Evolutionary conservation across 768 basidiomycete genomes (phyloP).

Genomic region (Candolleomyces aberdarensis): DNA sequence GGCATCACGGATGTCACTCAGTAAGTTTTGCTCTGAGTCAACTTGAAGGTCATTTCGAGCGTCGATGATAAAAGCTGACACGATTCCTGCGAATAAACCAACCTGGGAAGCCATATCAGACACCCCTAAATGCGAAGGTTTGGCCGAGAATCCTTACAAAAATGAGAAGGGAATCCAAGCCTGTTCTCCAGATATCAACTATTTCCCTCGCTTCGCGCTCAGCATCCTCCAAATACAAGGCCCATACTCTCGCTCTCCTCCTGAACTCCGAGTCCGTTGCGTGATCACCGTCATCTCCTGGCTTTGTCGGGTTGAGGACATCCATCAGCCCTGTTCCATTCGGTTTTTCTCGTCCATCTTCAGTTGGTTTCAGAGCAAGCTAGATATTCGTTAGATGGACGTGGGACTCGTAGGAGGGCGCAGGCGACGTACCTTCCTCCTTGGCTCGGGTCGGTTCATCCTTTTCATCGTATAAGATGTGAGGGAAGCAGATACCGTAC

Average conservation of each 20-base stretch:
- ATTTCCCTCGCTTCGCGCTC: not conserved
- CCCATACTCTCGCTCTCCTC: slow-evolving; percentile 1
- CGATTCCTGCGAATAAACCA: slow-evolving; percentile 20
- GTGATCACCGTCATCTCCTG: too few relatives aligned
- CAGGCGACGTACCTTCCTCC: too few relatives aligned
- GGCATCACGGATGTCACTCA: slow-evolving; percentile 4
- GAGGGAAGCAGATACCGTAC: too few relatives aligned
- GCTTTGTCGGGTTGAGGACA: too few relatives aligned
- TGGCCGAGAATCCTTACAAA: not conserved
- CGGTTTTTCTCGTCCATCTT: too few relatives aligned
- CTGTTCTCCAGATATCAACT: slow-evolving; percentile 1
- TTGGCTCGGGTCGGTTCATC: too few relatives aligned
- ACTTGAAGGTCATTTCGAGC: slow-evolving; percentile 12
- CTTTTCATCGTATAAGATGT: too few relatives aligned
- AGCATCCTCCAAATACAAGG: slow-evolving; percentile 3
- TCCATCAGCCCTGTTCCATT: too few relatives aligned
- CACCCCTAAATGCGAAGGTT: not conserved
- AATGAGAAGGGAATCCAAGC: slow-evolving; percentile 5
- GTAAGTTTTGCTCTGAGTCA: slow-evolving; percentile 14
- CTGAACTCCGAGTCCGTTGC: not conserved
- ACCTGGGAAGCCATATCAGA: slow-evolving; percentile 7
- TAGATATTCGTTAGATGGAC: too few relatives aligned
- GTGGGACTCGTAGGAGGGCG: too few relatives aligned
- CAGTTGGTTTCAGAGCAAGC: too few relatives aligned
- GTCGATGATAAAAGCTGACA: slow-evolving; percentile 18